These are phyloP conservation scores for Nasturtium officinale DNA, from an alignment of 345 rosid species.

Conservation along the genomic window DNA sequence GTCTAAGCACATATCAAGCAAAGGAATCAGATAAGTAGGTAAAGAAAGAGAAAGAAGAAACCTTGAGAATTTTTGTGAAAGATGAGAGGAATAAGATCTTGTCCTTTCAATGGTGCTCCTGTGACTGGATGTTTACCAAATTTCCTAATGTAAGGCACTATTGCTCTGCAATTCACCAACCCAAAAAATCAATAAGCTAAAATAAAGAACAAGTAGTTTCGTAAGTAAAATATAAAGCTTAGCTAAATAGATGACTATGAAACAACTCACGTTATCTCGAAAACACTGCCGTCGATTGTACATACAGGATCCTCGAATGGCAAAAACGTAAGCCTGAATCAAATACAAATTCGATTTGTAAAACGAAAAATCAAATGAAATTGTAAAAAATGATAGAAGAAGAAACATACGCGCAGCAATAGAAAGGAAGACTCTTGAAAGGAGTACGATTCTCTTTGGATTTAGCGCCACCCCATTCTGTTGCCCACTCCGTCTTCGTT, in stretches of 20 bases:
- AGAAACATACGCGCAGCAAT: slow-evolving; percentile 85
- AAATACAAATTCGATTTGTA: background rate
- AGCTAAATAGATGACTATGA: background rate
- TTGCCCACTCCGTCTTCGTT: slow-evolving; percentile 97
- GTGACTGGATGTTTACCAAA: slow-evolving; percentile 88
- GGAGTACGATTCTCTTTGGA: slow-evolving; percentile 71
- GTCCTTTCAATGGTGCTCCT: slow-evolving; percentile 70
- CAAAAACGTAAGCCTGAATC: slow-evolving; percentile 82
- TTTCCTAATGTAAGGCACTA: slow-evolving; percentile 81
- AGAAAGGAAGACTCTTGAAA: slow-evolving; percentile 93
- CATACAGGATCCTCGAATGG: slow-evolving; percentile 83
- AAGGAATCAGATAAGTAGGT: background rate
- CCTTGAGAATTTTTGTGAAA: slow-evolving; percentile 92
- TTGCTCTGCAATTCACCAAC: slow-evolving; percentile 53
- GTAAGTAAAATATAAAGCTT: background rate
- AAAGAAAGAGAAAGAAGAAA: slow-evolving; percentile 31
- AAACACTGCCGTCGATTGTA: slow-evolving; percentile 81
- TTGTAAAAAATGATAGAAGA: background rate
- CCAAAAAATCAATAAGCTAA: slow-evolving; percentile 7
- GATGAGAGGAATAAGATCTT: slow-evolving; percentile 70
- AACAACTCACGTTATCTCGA: slow-evolving; percentile 72
- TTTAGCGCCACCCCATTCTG: slow-evolving; percentile 99
- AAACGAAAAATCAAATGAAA: background rate
- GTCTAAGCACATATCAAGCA: background rate
- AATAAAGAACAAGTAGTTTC: background rate